Conservation (phyloP, 1,284 basidiomycete genomes). For the Neonothopanus nambi region DNA sequence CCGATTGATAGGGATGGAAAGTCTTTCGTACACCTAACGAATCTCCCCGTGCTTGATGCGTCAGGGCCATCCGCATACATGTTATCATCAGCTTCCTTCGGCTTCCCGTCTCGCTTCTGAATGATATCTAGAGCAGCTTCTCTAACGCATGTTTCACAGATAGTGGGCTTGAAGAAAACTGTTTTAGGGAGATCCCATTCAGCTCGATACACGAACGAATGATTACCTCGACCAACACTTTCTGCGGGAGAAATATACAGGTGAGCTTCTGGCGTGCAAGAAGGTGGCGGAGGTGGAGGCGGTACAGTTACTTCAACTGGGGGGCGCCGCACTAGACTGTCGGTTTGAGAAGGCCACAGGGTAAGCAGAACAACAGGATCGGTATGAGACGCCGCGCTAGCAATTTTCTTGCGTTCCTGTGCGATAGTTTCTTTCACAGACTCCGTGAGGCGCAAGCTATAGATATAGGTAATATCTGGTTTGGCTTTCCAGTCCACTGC, state of each 20-base stretch:
- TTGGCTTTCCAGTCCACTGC: constrained; percentile 2
- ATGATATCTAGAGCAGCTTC: constrained; percentile 1
- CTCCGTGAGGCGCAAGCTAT: constrained; percentile 18
- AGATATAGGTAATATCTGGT: constrained; percentile 15
- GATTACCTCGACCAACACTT: constrained; percentile 22
- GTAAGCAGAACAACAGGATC: background rate
- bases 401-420: constrained; percentile 5
- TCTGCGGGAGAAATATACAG: constrained; percentile 23
- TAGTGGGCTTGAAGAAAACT: constrained; percentile 17
- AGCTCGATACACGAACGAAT: constrained; percentile 26
- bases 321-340: background rate
- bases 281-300: constrained; percentile 14
- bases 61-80: too few species aligned
- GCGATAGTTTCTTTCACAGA: constrained; percentile 1
- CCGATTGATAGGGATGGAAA: too few species aligned
- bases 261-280: constrained; percentile 23
- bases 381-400: background rate
- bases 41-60: too few species aligned
- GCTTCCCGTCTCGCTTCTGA: background rate
- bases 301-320: constrained; percentile 10
- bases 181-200: constrained; percentile 26
- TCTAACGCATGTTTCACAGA: constrained; percentile 6
- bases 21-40: too few species aligned
- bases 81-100: background rate
- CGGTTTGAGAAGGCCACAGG: background rate